These are phyloP conservation scores for Tylopilus sp. DNA, from an alignment of 1,284 basidiomycete species.

Conservation along the genomic window DNA sequence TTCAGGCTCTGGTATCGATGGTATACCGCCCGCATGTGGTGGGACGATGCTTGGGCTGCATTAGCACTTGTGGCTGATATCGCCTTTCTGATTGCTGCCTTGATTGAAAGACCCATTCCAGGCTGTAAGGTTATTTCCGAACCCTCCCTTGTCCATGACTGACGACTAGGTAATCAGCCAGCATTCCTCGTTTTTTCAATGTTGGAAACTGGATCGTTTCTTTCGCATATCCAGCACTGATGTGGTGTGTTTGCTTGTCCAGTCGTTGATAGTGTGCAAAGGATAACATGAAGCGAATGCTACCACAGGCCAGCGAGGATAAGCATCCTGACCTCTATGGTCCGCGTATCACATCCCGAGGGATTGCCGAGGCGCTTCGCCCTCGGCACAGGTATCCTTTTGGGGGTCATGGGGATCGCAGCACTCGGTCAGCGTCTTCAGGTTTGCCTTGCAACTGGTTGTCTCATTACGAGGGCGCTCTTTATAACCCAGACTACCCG, in stretches of 20 bases:
- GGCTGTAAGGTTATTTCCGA: not conserved
- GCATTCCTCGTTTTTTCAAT: constrained; percentile 11
- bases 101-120: constrained; percentile 13
- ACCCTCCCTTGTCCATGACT: not conserved
- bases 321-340: constrained; percentile 28
- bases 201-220: constrained; percentile 19
- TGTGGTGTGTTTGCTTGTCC: constrained; percentile 25
- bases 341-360: constrained; percentile 25
- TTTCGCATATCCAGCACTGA: constrained; percentile 20
- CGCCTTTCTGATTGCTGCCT: constrained; percentile 4
- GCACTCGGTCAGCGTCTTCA: constrained; percentile 12
- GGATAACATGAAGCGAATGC: constrained; percentile 1
- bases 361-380: constrained; percentile 8
- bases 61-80: constrained; percentile 22
- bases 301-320: constrained; percentile 24
- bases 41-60: constrained; percentile 28
- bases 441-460: constrained; percentile 15
- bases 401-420: constrained; percentile 15
- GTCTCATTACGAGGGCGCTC: constrained; percentile 8
- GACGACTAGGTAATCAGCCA: constrained; percentile 3
- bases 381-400: constrained; percentile 13
- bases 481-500: constrained; percentile 21
- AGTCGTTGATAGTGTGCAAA: not conserved
- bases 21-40: constrained; percentile 26
- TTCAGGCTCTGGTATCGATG: constrained; percentile 29